These are phyloP conservation scores for Metrosideros polymorpha DNA, from an alignment of 441 rosid genomes.

Conservation along the genomic window DNA sequence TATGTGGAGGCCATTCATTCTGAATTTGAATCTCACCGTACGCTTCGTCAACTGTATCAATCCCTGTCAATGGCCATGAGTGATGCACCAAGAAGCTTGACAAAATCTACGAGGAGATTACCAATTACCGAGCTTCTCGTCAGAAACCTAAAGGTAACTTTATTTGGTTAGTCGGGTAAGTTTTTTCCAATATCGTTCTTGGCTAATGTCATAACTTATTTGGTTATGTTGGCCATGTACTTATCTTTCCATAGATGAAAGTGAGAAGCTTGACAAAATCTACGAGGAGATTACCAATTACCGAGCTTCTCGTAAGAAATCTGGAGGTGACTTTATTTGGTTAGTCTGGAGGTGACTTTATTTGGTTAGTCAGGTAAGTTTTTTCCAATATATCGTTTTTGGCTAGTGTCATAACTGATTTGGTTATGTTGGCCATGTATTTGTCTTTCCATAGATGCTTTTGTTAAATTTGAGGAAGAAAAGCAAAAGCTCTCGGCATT, in stretches of 20 bases:
- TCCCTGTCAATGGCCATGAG: constrained; percentile 57
- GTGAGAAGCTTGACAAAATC: too few species aligned
- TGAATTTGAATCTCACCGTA: constrained; percentile 29
- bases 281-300: constrained; percentile 63
- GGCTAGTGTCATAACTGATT: background rate
- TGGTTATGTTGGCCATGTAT: background rate
- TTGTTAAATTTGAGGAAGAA: too few species aligned
- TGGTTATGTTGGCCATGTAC: background rate
- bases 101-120: constrained; percentile 54
- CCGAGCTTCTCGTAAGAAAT: constrained; percentile 16
- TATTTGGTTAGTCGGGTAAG: background rate
- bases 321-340: constrained; percentile 28
- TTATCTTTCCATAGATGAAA: constrained; percentile 8
- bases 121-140: constrained; percentile 37
- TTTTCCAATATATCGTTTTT: constrained; percentile 8
- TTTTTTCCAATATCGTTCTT: constrained; percentile 6
- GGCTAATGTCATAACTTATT: background rate
- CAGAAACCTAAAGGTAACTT: constrained; percentile 37
- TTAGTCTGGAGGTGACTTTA: too few species aligned
- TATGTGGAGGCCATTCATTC: constrained; percentile 64
- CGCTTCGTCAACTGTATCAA: constrained; percentile 65
- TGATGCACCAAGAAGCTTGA: constrained; percentile 71
- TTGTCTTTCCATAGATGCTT: background rate
- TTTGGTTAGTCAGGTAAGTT: too few species aligned
- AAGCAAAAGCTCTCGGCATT: rapidly evolving